Evolutionary conservation across 2,329 filamentous ascomycete species (phyloP).

Genomic region (Hypoxylon sp.): DNA sequence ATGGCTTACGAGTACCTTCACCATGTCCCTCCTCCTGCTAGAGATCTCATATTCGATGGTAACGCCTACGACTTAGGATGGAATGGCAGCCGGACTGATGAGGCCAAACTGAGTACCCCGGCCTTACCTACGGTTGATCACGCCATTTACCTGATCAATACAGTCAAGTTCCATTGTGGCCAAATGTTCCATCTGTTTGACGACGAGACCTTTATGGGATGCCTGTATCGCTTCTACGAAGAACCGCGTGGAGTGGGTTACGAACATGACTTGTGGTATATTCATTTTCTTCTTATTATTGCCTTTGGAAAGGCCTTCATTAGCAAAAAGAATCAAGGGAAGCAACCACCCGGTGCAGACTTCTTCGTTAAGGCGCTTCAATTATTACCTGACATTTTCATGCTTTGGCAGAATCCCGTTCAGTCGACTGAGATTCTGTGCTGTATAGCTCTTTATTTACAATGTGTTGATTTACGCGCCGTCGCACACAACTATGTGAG

Average conservation of each 20-base stretch:
- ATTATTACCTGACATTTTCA: not conserved
- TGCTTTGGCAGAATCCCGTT: slow-evolving; percentile 1
- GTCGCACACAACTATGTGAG: slow-evolving; percentile 7
- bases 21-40: not conserved
- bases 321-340: slow-evolving; percentile 1
- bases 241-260: not conserved
- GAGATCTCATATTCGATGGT: slow-evolving; percentile 4
- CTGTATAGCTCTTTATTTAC: slow-evolving; percentile 13
- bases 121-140: slow-evolving; percentile 5
- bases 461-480: slow-evolving; percentile 6
- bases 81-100: slow-evolving; percentile 3
- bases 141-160: slow-evolving; percentile 7
- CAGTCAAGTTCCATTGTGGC: slow-evolving; percentile 12
- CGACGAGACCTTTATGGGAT: slow-evolving; percentile 1
- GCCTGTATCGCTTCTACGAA: slow-evolving; percentile 3
- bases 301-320: slow-evolving; percentile 12
- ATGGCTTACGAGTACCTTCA: not conserved
- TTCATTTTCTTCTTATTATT: slow-evolving; percentile 14
- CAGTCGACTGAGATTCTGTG: slow-evolving; percentile 7
- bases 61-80: slow-evolving; percentile 8
- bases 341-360: slow-evolving; percentile 7
- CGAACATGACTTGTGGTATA: slow-evolving; percentile 3
- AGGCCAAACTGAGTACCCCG: not conserved
- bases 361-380: slow-evolving; percentile 11
- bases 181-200: slow-evolving; percentile 13